Base-by-base conservation (phyloP, 352 stramenopile species). In the Elongisporangium senticosum region DNA sequence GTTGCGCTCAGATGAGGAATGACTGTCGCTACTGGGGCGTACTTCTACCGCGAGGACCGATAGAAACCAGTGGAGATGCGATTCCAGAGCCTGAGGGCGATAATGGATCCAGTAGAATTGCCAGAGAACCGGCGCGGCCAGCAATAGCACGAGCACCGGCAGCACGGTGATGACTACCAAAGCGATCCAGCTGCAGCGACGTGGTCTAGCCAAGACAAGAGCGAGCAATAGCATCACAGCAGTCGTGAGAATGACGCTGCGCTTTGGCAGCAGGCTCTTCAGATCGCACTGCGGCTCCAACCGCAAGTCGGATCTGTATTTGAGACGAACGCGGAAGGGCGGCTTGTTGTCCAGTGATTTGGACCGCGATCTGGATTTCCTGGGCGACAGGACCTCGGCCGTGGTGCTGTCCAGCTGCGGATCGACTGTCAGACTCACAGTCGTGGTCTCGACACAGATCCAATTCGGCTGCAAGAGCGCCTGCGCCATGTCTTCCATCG, bases 1-100 rank as follows among this genome's bases (percentile, higher is more conserved):
- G 7, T 10, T 14, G 11, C 33, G 33, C 17, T 17, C 33, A 43
- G 33, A 10, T 17, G 33, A 43, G 2, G 33, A 4, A 43, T 43
- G 3, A 1, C 33, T 43, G 33, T 17, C 1, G 33, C 11, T 17
- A 10, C 33, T 14, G 33, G 33, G 33, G 13, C 62, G 67, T 47
- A 78, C 49, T 51, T 78, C 70, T 8, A 78, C 1, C 2, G 70
- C 71, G 0, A 75, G 8, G 3, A 78, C 51, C 39, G 64, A 69
- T 4, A 78, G 13, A 50, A 75, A 78, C 70, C 70, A 78, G 55
- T 75, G 61, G 11, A 78, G 62, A 49, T 75, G 59, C 8, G 65
- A 63, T 43, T 74, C 66, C 43, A 73, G 62, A 17, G 60, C 43
- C 3, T 61, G 47, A 6, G 59, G 33, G 8, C 65, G 59, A n/a